Base-by-base conservation (phyloP, 371 early-diverging fungal genomes). In the Haplosporangium sp. region DNA sequence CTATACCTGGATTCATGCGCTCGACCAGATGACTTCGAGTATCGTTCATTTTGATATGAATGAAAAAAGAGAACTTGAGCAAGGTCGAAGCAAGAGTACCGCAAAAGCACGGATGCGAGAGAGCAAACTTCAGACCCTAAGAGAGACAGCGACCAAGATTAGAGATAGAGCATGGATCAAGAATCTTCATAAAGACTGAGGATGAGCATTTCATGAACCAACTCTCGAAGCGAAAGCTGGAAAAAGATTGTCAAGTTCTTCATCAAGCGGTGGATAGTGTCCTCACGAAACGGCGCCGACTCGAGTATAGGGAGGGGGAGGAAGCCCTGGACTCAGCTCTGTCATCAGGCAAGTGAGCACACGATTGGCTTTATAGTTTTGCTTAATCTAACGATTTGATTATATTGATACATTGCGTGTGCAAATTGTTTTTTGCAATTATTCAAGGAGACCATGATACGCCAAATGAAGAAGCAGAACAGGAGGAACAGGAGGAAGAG, bases 1-100 rank as follows among this genome's bases (percentile, higher is more conserved):
- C 62, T 57, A 68, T 68, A 68, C 57, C 62, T 68, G 52, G 21
- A 68, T 55, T 68, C 69, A 61, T 68, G 69, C 57, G 55, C 36
- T 57, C 68, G 61, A 23, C 61, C 68, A 55, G 56, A 67, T 41
- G 59, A 67, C 37, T 67, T 59, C 42, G 67, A 67, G 47, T 67
- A 65, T 65, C 1, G 12, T n/a, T 65, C 66, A 20, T 67, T 65
- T 67, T 67, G 47, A 67, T 46, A 20, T 59, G 67, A 60, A 59
- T 21, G 43, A 55, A 59, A 59, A 67, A 52, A 55, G 64, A 59
- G 40, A 67, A 67, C 55, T 59, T 67, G 59, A 18, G 60, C 67
- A 67, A 59, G 60, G 66, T 20, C 66, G 52, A 59, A 51, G 66
- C 57, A 65, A 48, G 59, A 65, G 59, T n/a, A 63, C 54, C 36